These are phyloP conservation scores for Luffa acutangula DNA, from an alignment of 306 rosid genomes.

Conservation along the genomic window DNA sequence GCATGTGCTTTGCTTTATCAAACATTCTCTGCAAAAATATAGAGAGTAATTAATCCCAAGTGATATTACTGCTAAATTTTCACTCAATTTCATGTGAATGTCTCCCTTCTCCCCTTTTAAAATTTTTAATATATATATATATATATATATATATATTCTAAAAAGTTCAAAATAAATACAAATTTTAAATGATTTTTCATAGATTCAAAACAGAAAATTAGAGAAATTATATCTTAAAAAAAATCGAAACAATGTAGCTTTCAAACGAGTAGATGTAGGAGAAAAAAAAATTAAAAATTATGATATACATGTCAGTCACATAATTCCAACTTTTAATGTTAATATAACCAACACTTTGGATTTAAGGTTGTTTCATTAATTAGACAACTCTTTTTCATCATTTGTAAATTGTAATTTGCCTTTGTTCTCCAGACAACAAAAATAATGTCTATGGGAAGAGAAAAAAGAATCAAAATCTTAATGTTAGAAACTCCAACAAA, in stretches of 20 bases:
- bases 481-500: background rate
- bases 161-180: no score
- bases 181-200: no score
- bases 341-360: background rate
- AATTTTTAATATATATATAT: no score
- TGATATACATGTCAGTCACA: no score
- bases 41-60: background rate
- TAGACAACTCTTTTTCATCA: background rate
- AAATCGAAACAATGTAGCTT: no score
- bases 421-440: background rate
- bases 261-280: no score
- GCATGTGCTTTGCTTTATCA: background rate
- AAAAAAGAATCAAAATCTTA: background rate
- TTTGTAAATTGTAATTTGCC: background rate
- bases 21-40: background rate
- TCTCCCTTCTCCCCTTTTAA: background rate
- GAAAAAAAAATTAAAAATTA: no score
- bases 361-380: background rate
- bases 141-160: no score
- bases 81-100: background rate
- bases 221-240: no score
- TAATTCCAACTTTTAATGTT: no score
- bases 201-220: no score
- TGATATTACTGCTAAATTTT: background rate
- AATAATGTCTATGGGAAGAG: background rate